Base-by-base conservation (phyloP, 2,329 filamentous ascomycete genomes). In the Fusarium sp. region DNA sequence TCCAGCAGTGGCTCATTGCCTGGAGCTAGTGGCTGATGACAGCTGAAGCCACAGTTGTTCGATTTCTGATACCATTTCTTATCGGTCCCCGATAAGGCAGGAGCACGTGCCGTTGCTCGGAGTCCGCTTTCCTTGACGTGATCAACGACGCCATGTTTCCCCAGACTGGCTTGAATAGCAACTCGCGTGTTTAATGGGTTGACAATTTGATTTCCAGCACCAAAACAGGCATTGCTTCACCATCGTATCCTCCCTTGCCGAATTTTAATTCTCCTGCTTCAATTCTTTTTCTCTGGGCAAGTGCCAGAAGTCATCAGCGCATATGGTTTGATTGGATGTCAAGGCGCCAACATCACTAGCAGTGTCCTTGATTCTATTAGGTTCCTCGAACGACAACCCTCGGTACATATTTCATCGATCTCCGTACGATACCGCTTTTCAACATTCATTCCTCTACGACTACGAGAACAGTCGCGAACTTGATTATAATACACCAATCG, bases 41-140 rank as follows among this genome's bases (percentile, higher is more conserved):
- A 51, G 50, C 15, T 38, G 18, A 54, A 66, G 63, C 60, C 60
- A 65, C 56, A 14, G 50, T 36, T 43, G 34, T 31, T 3, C 28
- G 28, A 13, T 31, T 13, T 31, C 13, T 31, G 9, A 31, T 3
- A 11, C 10, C 28, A 42, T 14, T 40, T 50, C 68, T 69, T 72
- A 73, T 74, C 70, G 56, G 17, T 22, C 24, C 11, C 51, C 49
- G 72, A 74, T 74, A 74, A 74, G 72, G 31, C 28, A 56, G 34
- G 59, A 68, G 68, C 69, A 74, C 68, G 60, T 73, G 71, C 72
- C 68, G 55, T 46, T 64, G 22, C 43, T 69, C 64, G 54, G 66
- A 61, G 65, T 63, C 61, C 63, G 50, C 59, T 49, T 68, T 63
- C 59, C 65, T 71, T 74, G 66, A 72, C 72, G 66, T 74, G 72